A percentile compares a stretch with the other conserved stretches of the same genome.
These are phyloP conservation scores for Irpex sp. DNA, from an alignment of 1,284 basidiomycete genomes.

Conservation along the genomic window DNA sequence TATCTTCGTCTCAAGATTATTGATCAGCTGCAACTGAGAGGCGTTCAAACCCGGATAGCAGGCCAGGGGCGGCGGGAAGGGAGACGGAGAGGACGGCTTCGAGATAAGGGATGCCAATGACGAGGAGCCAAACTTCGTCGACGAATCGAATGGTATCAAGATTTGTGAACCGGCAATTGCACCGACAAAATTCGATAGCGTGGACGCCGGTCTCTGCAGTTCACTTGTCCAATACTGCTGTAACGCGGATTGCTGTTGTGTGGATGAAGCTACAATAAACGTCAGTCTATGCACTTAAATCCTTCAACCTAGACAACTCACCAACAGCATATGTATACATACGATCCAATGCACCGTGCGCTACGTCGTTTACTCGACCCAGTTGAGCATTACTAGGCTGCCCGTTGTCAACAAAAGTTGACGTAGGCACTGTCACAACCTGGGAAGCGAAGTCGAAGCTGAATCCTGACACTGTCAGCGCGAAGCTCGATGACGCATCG, in stretches of 20 bases:
- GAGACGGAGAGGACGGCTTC: constrained; percentile 34
- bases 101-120: constrained; percentile 37
- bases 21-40: constrained; percentile 38
- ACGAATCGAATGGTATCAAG: constrained; percentile 58
- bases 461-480: constrained; percentile 45
- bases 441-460: constrained; percentile 58
- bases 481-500: constrained; percentile 31
- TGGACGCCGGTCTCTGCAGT: constrained; percentile 40
- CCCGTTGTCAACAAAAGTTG: constrained; percentile 44
- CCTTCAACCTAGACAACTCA: constrained; percentile 25
- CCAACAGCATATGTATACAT: constrained; percentile 60
- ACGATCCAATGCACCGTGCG: constrained; percentile 43
- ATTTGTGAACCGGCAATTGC: constrained; percentile 45
- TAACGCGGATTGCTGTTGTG: constrained; percentile 46
- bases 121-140: constrained; percentile 28
- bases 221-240: constrained; percentile 52
- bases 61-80: constrained; percentile 56
- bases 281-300: constrained; percentile 9
- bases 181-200: constrained; percentile 44
- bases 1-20: constrained; percentile 43
- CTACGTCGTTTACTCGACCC: constrained; percentile 35
- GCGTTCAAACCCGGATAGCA: constrained; percentile 52
- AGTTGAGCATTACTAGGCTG: constrained; percentile 46
- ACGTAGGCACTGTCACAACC: constrained; percentile 38
- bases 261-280: constrained; percentile 42